These are phyloP conservation scores for Fusarium setosum DNA, from an alignment of 2,329 filamentous ascomycete genomes.

Conservation along the genomic window DNA sequence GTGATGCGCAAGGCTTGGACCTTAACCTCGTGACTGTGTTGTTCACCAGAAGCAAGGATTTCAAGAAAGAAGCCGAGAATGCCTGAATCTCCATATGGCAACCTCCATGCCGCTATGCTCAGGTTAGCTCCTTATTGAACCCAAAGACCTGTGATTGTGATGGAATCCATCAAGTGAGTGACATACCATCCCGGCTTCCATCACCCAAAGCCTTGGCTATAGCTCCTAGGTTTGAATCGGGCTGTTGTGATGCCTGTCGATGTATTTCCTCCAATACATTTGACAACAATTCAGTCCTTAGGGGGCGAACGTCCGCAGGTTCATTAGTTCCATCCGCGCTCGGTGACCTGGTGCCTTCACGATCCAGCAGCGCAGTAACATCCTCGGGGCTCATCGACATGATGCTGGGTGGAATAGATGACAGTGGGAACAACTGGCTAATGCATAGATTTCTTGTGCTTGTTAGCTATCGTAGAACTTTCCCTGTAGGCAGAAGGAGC, in stretches of 20 bases:
- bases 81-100: slow-evolving; percentile 67
- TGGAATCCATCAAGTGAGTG: too few relatives aligned
- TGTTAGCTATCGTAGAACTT: too few relatives aligned
- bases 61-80: slow-evolving; percentile 67
- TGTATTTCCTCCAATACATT: slow-evolving; percentile 53
- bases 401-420: too few relatives aligned
- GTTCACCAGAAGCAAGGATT: slow-evolving; percentile 52
- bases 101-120: slow-evolving; percentile 64
- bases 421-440: too few relatives aligned
- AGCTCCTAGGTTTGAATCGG: slow-evolving; percentile 52
- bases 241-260: slow-evolving; percentile 54
- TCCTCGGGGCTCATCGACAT: slow-evolving; percentile 50
- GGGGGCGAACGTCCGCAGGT: slow-evolving; percentile 31
- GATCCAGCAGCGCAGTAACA: slow-evolving; percentile 50
- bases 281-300: slow-evolving; percentile 48
- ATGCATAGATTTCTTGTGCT: background rate
- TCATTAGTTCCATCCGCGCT: slow-evolving; percentile 44
- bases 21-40: slow-evolving; percentile 56
- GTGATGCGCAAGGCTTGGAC: slow-evolving; percentile 67
- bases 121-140: background rate
- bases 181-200: slow-evolving; percentile 66
- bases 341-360: too few relatives aligned
- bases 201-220: slow-evolving; percentile 66
- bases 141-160: too few relatives aligned
- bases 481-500: background rate